Percentiles rank a stretch among this genome's conserved stretches.
phyloP scores from a whole-genome alignment of 169 alveolate genomes.

The Babesia sp. region DNA sequence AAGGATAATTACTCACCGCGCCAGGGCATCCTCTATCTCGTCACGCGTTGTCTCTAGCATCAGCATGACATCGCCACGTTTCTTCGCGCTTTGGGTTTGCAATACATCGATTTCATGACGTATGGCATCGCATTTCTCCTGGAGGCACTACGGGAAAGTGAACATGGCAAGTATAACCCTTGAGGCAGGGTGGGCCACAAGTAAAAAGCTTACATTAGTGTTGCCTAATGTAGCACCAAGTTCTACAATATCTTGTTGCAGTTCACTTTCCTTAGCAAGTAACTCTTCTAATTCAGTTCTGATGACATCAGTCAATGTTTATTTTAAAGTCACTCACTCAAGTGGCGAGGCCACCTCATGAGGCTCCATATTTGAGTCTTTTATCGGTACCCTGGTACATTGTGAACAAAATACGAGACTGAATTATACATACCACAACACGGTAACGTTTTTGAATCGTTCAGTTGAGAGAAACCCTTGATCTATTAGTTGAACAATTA shows the following conservation, averaged over 20 bases:
- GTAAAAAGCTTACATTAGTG: not conserved
- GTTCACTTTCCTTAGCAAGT: not conserved
- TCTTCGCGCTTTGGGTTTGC: not conserved
- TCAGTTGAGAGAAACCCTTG: slow-evolving; percentile 10
- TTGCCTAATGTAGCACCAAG: not conserved
- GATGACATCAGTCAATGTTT: not conserved
- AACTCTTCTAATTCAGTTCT: not conserved
- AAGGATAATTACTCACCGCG: not conserved
- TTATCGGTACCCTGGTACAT: not conserved
- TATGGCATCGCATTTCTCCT: slow-evolving; percentile 11
- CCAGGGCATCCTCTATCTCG: not conserved
- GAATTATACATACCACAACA: not conserved
- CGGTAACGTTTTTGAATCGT: not conserved
- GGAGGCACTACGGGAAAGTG: not conserved
- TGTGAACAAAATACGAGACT: not conserved
- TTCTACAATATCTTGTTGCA: not conserved
- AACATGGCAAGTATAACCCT: not conserved
- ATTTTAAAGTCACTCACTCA: not conserved
- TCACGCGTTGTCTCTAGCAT: not conserved
- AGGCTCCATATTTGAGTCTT: not conserved
- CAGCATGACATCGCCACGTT: not conserved
- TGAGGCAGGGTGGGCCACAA: not conserved
- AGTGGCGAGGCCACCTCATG: not conserved
- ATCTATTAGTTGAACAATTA: not conserved
- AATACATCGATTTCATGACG: slow-evolving; percentile 10